Base-by-base conservation (phyloP, 176 grass and related monocot genomes). In the Otatea glauca region DNA sequence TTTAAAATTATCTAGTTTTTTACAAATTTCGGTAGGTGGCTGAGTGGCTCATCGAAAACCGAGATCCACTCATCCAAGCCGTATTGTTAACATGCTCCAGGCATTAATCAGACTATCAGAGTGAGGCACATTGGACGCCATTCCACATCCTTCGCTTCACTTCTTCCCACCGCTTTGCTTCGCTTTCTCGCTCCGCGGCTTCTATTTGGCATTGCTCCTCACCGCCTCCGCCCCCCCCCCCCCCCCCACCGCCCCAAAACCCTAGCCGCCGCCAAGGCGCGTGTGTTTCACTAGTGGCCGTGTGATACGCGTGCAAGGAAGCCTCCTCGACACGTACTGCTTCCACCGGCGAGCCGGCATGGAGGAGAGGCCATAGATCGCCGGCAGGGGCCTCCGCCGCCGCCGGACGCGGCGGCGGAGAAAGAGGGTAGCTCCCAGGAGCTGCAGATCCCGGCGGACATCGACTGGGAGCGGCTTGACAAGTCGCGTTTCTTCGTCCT, bases 311-410 rank as follows among this genome's bases (percentile, higher is more conserved):
- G 34, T 15, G 47, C 58, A 38, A 55, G 10, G 9, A 56, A 66
- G 24, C 84, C 24, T 58, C 27, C 44, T 32, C 12, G 61, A 9
- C 32, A 21, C 14, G 55, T 41, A 49, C 58, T 70, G 45, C 73
- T 24, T 49, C 78, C 55, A 18, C 53, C 47, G 78, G 78, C 49
- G 21, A 6, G 55, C 47, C 66, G 56, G 7, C 74, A 87, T 83
- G 88, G 68, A 90, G 67, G 79, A 90, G 84, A 83, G 88, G 88
- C 79, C 88, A 90, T 90, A 86, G 79, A 83, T 90, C 84, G 79
- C 23, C 68, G 49, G 48, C 4, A 61, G 41, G 74, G 59, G 47
- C 65, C 81, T 81, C 89, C 85, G 89, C 86, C 81, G 84, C 84
- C 84, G 86, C 34, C 60, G 42, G 80, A 84, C 20, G 70, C 76